Evolutionary conservation across 192 early-diverging fungal genomes (phyloP).

Genomic region (Chytriomyces hyalinus): DNA sequence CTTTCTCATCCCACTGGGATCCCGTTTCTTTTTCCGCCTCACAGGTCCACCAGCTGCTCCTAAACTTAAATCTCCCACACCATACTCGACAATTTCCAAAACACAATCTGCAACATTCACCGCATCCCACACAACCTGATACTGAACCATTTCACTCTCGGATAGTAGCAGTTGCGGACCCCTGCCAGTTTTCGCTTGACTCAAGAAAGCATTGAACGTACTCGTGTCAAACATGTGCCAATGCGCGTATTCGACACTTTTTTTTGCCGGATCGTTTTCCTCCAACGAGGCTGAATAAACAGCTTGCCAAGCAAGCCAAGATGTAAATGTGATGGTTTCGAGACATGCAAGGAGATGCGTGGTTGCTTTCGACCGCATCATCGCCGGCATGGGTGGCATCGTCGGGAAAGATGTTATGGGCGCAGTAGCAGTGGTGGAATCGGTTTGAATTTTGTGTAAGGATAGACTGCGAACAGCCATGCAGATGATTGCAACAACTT

Average conservation of each 20-base stretch:
- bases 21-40: constrained; percentile 13
- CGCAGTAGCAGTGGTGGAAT: too few species aligned
- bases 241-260: constrained; percentile 15
- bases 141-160: not conserved
- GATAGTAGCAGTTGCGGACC: constrained; percentile 4
- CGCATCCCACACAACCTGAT: not conserved
- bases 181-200: constrained; percentile 11
- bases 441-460: not conserved
- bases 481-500: constrained; percentile 27
- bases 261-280: not conserved
- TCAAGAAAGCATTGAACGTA: not conserved
- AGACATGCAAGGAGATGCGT: constrained; percentile 24
- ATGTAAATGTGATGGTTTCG: constrained; percentile 18
- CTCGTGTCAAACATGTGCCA: constrained; percentile 19
- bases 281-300: not conserved
- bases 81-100: constrained; percentile 14
- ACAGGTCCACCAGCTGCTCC: not conserved
- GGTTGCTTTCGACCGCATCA: constrained; percentile 15
- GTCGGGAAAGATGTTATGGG: not conserved
- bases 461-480: constrained; percentile 7
- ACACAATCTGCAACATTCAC: not conserved
- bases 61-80: not conserved
- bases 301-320: constrained; percentile 19
- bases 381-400: not conserved
- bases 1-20: not conserved